Evolutionary conservation across 371 early-diverging fungal species (phyloP), one percentile per base, ranked within the genome.

Genomic region (Circinella minor): DNA sequence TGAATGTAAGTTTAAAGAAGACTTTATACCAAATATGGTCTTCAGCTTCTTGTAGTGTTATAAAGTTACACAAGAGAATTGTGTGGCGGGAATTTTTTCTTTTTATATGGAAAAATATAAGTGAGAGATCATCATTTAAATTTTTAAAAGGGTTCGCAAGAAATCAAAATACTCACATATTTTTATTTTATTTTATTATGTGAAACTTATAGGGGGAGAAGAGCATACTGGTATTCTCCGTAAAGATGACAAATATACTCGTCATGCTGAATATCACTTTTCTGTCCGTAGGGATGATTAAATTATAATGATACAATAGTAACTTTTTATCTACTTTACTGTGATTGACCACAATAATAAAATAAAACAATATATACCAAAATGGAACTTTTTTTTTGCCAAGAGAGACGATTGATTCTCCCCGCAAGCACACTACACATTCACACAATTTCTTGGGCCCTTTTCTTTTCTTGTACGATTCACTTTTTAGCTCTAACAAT

Each of bases 181-280:
- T 13, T 15, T 17, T n/a, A 0, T 51, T 51, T 0, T 7, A 8
- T 14, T 13, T 51, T 8, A 17, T 51, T 51, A 27, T 27, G 0
- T 0, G 27, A 27, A 27, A 27, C 27, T 27, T 27, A 51, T 61
- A 65, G 68, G 74, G 74, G 70, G 70, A 36, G 48, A 74, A 1
- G 46, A 67, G 37, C 55, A 69, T 37, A 64, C 64, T 17, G 74
- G 67, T 13, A 62, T 74, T 14, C 61, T 70, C 17, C 61, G 63
- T 46, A 43, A 43, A 18, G 70, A 63, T 37, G 74, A 70, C 0
- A 65, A n/a, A 11, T 74, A 70, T 59, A 67, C 55, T 0, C 74
- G 70, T n/a, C 66, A 63, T 38, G 47, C 67, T 11, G 63, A 54
- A 15, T 74, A 70, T 48, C 15, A 51, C 34, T 74, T 74, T 36